Conservation (phyloP, 768 basidiomycete genomes). For the Coprinopsis cinerea region DNA sequence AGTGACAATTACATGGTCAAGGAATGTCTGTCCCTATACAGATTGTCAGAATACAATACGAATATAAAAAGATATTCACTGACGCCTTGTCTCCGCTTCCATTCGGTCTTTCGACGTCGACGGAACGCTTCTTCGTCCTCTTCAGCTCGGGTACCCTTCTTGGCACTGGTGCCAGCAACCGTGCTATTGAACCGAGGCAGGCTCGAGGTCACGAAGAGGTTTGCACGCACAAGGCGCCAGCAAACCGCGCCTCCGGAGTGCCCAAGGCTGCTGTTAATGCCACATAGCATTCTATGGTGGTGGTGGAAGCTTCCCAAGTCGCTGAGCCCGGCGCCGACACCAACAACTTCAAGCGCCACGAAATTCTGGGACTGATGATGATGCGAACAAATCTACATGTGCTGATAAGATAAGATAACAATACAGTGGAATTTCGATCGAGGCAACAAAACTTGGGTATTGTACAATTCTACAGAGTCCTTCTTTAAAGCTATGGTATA, state of each 20-base stretch:
- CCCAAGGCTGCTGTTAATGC: neutral
- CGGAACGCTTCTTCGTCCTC: conserved; percentile 34
- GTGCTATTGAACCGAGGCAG: neutral
- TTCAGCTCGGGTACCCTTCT: neutral
- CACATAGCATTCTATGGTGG: conserved; percentile 2
- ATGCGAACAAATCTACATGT: too few relatives aligned
- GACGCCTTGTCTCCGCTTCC: conserved; percentile 70
- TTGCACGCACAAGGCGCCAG: neutral
- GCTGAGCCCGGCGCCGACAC: too few relatives aligned
- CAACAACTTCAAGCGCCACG: too few relatives aligned
- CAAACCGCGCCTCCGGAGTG: neutral
- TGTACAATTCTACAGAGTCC: too few relatives aligned
- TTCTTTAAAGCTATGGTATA: too few relatives aligned
- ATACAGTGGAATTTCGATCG: too few relatives aligned
- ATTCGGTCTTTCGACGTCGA: conserved; percentile 58
- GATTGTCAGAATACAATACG: conserved; percentile 9
- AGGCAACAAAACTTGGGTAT: too few relatives aligned
- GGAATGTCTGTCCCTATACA: conserved; percentile 67
- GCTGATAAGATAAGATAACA: conserved; percentile 9
- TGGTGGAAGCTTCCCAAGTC: too few relatives aligned
- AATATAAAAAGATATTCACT: conserved; percentile 18
- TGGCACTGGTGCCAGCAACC: neutral
- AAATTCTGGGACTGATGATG: neutral
- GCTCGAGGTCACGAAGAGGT: neutral
- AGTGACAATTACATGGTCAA: conserved; percentile 78